Conservation (phyloP, 2,329 filamentous ascomycete species). For the Cladorrhinum sp. region DNA sequence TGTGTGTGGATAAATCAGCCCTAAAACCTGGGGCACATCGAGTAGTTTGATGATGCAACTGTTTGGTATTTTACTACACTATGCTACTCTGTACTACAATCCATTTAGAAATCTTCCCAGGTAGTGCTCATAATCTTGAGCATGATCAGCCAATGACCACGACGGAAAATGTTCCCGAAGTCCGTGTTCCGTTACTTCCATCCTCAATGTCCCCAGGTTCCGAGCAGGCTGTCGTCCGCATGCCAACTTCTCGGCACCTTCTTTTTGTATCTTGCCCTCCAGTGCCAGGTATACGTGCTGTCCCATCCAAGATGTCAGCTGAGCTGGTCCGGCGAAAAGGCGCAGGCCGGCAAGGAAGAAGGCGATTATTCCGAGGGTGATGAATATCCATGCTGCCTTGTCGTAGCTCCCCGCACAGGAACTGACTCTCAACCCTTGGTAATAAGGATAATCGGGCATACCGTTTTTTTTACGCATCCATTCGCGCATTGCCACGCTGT, state of each 20-base stretch:
- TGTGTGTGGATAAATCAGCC: too few species aligned
- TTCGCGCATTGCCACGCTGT: not conserved
- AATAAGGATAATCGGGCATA: conserved; percentile 4
- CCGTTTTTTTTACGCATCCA: not conserved
- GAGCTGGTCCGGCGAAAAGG: not conserved
- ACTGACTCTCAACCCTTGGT: not conserved
- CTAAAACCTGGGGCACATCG: too few species aligned
- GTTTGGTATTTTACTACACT: too few species aligned
- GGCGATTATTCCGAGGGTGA: not conserved
- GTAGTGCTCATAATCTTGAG: too few species aligned
- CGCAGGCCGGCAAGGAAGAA: not conserved
- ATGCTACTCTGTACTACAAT: too few species aligned
- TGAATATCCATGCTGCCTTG: not conserved
- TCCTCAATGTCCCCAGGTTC: not conserved
- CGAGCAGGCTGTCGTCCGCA: not conserved
- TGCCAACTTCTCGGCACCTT: conserved; percentile 1
- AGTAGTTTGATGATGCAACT: too few species aligned
- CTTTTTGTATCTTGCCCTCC: not conserved
- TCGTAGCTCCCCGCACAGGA: not conserved
- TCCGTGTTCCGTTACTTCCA: not conserved
- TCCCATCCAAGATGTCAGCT: conserved; percentile 11
- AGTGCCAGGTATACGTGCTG: conserved; percentile 13
- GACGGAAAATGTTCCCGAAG: too few species aligned
- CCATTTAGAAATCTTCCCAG: too few species aligned
- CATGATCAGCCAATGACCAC: too few species aligned